A percentile compares a stretch with the other conserved stretches of the same genome.
phyloP scores from a whole-genome alignment of 129 eudicot species.

The Oenanthe sinensis region DNA sequence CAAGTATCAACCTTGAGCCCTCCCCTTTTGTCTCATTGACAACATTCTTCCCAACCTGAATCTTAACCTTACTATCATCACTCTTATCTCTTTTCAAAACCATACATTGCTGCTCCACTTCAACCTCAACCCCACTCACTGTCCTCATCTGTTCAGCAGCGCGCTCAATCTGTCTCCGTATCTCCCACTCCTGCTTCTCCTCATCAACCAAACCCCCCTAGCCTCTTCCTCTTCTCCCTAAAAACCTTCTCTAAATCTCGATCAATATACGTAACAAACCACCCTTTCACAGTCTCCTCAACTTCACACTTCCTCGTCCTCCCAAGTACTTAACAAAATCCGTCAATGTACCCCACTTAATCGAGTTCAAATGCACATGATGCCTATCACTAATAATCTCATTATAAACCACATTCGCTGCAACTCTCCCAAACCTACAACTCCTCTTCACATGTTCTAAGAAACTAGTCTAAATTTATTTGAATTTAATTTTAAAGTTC shows the following conservation, averaged over 20 bases:
- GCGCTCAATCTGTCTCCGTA: slow-evolving; percentile 64
- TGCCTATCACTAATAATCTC: slow-evolving; percentile 76
- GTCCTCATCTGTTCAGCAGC: slow-evolving; percentile 41
- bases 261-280: slow-evolving; percentile 85
- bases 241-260: slow-evolving; percentile 70
- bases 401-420: slow-evolving; percentile 85
- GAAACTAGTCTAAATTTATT: slow-evolving; percentile 27
- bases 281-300: slow-evolving; percentile 82
- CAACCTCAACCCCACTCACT: slow-evolving; percentile 18
- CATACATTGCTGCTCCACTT: slow-evolving; percentile 19
- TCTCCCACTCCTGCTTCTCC: slow-evolving; percentile 35
- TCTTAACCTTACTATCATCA: slow-evolving; percentile 49
- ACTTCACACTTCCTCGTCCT: slow-evolving; percentile 68
- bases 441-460: slow-evolving; percentile 82
- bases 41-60: slow-evolving; percentile 34
- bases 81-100: slow-evolving; percentile 29
- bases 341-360: slow-evolving; percentile 78
- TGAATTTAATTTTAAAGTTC: too few relatives aligned
- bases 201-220: slow-evolving; percentile 61
- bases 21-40: slow-evolving; percentile 33
- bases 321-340: slow-evolving; percentile 85
- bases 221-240: slow-evolving; percentile 67
- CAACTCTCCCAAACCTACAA: slow-evolving; percentile 80
- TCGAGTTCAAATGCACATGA: slow-evolving; percentile 83
- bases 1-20: slow-evolving; percentile 25